Evolutionary conservation across 2,329 filamentous ascomycete species (phyloP).

Genomic region (Piedraia hortae): DNA sequence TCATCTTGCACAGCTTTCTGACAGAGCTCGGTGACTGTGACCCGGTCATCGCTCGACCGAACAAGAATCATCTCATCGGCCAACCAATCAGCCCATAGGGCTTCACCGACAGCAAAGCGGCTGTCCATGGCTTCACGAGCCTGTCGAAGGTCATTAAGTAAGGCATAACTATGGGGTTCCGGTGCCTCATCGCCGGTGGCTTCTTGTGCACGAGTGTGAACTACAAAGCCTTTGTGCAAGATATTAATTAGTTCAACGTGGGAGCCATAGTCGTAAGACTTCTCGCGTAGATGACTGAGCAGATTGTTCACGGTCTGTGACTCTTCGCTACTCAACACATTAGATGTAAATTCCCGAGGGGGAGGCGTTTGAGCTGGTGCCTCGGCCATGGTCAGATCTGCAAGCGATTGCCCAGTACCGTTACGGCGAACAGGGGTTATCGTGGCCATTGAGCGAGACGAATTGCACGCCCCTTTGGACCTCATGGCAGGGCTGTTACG

Average conservation of each 20-base stretch:
- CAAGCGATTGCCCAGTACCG: slow-evolving; percentile 17
- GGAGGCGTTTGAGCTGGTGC: slow-evolving; percentile 16
- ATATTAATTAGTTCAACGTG: slow-evolving; percentile 21
- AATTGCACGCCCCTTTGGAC: no score
- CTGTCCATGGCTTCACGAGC: slow-evolving; percentile 31
- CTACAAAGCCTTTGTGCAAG: slow-evolving; percentile 21
- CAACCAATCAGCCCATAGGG: slow-evolving; percentile 50
- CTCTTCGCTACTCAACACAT: slow-evolving; percentile 17
- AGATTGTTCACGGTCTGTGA: slow-evolving; percentile 19
- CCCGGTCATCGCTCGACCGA: slow-evolving; percentile 35
- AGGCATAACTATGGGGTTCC: slow-evolving; percentile 17
- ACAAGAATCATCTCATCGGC: slow-evolving; percentile 39
- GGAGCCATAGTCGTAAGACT: slow-evolving; percentile 22
- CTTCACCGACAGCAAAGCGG: slow-evolving; percentile 44
- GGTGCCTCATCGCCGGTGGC: slow-evolving; percentile 5
- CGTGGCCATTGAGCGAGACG: slow-evolving; percentile 5
- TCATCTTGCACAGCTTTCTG: slow-evolving; percentile 42
- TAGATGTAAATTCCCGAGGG: slow-evolving; percentile 17
- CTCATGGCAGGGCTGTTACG: no score
- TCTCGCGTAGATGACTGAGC: slow-evolving; percentile 17
- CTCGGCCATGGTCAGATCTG: slow-evolving; percentile 21
- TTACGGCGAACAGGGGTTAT: slow-evolving; percentile 12
- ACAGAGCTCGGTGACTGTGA: slow-evolving; percentile 44
- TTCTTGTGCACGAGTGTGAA: slow-evolving; percentile 11
- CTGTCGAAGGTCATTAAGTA: slow-evolving; percentile 19